These are phyloP conservation scores for Capsicum pubescens DNA, from an alignment of 257 asterid genomes.

Conservation along the genomic window DNA sequence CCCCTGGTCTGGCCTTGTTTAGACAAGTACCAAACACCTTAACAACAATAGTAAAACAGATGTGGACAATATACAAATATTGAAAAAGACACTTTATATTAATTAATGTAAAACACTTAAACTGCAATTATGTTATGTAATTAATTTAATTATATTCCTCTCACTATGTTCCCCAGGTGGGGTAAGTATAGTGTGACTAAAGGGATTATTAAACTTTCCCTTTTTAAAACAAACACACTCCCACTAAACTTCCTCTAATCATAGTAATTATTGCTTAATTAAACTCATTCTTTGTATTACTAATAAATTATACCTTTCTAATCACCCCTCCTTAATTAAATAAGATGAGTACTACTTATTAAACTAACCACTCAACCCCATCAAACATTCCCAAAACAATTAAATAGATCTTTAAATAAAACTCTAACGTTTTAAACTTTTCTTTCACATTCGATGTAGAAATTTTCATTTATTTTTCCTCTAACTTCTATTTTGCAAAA, in stretches of 20 bases:
- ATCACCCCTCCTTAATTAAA: background rate
- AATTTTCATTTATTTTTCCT: background rate
- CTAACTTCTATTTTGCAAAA: background rate
- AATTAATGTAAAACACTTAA: slow-evolving; percentile 1
- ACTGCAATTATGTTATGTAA: background rate
- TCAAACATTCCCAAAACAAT: background rate
- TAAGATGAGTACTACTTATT: background rate
- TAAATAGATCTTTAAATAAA: background rate
- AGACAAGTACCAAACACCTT: background rate
- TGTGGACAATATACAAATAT: slow-evolving; percentile 16
- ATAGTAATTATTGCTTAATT: slow-evolving; percentile 22
- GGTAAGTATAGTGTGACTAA: slow-evolving; percentile 23
- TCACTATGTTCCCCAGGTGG: slow-evolving; percentile 24
- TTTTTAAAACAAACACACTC: slow-evolving; percentile 9
- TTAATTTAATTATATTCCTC: slow-evolving; percentile 24
- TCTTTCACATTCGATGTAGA: background rate
- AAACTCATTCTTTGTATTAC: background rate
- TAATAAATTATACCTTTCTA: background rate
- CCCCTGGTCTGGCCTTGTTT: slow-evolving; percentile 25
- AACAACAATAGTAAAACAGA: slow-evolving; percentile 9
- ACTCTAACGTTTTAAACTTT: background rate
- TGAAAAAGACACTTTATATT: slow-evolving; percentile 6
- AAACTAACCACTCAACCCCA: background rate
- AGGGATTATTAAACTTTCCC: slow-evolving; percentile 29
- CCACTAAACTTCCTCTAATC: background rate